A percentile compares a stretch with the other conserved stretches of the same genome.
Conservation (phyloP, 331 rosid genomes). For the Rosa hybrid region DNA sequence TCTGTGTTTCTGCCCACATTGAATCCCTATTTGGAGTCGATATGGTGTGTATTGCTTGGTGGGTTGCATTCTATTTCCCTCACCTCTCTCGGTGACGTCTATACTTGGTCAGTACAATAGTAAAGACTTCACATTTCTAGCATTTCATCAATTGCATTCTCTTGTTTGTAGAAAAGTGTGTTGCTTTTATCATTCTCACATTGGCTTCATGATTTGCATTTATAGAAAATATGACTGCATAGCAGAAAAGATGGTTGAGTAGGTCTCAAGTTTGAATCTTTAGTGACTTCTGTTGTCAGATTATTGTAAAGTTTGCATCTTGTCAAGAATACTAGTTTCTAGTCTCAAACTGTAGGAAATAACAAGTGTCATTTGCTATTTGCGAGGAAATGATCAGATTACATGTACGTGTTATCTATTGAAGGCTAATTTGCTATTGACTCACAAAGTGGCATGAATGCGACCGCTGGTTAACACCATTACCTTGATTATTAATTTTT, state of each 20-base stretch:
- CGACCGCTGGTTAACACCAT: too few relatives aligned
- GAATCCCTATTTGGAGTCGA: conserved; percentile 61
- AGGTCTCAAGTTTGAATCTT: background rate
- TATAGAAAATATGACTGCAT: background rate
- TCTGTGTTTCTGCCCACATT: conserved; percentile 67
- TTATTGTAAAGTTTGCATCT: background rate
- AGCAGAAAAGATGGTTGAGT: background rate
- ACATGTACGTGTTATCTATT: background rate
- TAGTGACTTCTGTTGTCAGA: background rate
- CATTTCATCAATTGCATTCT: background rate
- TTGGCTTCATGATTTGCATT: background rate
- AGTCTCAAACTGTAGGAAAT: background rate
- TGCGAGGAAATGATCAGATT: background rate
- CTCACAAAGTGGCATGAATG: too few relatives aligned
- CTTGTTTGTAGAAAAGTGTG: background rate
- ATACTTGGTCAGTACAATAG: conserved; percentile 72
- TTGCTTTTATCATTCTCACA: background rate
- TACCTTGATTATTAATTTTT: background rate
- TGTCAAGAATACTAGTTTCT: background rate
- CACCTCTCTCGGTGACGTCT: conserved; percentile 60
- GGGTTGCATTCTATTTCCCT: conserved; percentile 83
- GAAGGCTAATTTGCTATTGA: background rate
- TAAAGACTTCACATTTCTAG: conserved; percentile 3
- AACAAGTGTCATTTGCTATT: background rate
- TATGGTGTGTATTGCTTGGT: conserved; percentile 64